A percentile compares a stretch with the other conserved stretches of the same genome.
phyloP scores from a whole-genome alignment of 2,329 filamentous ascomycete species.

The Ophiostoma angusticollis region DNA sequence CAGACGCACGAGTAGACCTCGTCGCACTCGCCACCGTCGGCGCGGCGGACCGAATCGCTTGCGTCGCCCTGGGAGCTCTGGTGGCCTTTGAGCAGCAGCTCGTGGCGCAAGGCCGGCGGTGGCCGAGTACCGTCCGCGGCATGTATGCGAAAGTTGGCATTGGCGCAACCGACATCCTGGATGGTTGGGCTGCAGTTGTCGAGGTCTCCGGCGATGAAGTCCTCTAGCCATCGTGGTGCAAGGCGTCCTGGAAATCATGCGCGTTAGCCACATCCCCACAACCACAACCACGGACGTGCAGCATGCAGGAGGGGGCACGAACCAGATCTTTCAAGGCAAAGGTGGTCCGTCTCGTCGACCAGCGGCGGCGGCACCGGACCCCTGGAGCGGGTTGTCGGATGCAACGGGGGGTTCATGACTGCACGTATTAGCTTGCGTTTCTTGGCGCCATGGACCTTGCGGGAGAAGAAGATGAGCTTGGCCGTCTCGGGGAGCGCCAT shows the following conservation, averaged over 20 bases:
- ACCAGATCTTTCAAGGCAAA: slow-evolving; percentile 6
- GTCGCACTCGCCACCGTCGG: slow-evolving; percentile 9
- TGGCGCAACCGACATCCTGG: slow-evolving; percentile 13
- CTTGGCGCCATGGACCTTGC: slow-evolving; percentile 2
- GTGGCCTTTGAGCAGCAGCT: slow-evolving; percentile 15
- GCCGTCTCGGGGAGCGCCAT: slow-evolving; percentile 8
- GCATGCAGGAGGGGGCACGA: not conserved
- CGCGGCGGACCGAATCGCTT: slow-evolving; percentile 1
- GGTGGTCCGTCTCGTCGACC: slow-evolving; percentile 8
- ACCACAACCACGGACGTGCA: too few species aligned
- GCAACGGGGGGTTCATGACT: slow-evolving; percentile 12
- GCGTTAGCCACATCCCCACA: not conserved
- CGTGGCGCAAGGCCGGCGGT: slow-evolving; percentile 7
- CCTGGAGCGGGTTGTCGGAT: slow-evolving; percentile 9
- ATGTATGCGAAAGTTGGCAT: slow-evolving; percentile 1
- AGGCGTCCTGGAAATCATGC: slow-evolving; percentile 10
- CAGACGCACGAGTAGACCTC: slow-evolving; percentile 20
- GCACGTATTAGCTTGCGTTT: slow-evolving; percentile 10
- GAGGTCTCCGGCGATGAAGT: slow-evolving; percentile 12
- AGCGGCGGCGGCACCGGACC: slow-evolving; percentile 4
- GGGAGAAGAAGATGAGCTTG: slow-evolving; percentile 7
- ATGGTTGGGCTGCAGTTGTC: slow-evolving; percentile 1
- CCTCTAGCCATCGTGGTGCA: slow-evolving; percentile 15
- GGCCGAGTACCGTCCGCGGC: not conserved
- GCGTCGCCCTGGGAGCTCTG: slow-evolving; percentile 9